phyloP scores from a whole-genome alignment of 306 rosid genomes.

The Begonia masoniana region DNA sequence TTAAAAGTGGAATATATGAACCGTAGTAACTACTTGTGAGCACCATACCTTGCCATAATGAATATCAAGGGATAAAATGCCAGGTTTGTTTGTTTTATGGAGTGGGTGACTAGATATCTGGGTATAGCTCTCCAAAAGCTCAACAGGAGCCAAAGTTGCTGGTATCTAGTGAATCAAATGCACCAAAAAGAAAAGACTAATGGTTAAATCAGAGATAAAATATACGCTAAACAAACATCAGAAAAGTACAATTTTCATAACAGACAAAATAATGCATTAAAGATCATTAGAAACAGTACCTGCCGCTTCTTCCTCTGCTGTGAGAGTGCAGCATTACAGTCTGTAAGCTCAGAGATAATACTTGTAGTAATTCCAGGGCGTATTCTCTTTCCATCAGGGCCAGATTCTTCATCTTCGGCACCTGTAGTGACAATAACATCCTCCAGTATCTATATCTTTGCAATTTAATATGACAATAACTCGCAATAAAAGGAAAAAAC shows the following conservation, averaged over 20 bases:
- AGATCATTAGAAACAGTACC: slow-evolving; percentile 26
- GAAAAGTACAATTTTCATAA: not conserved
- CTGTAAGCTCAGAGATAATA: slow-evolving; percentile 61
- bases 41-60: slow-evolving; percentile 50
- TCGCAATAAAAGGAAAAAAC: slow-evolving; percentile 18
- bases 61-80: slow-evolving; percentile 71
- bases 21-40: not conserved
- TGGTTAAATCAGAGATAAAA: slow-evolving; percentile 2
- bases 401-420: slow-evolving; percentile 57
- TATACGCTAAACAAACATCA: not conserved
- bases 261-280: slow-evolving; percentile 1
- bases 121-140: slow-evolving; percentile 69
- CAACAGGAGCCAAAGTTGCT: slow-evolving; percentile 71
- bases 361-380: slow-evolving; percentile 58
- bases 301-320: slow-evolving; percentile 81
- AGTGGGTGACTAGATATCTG: slow-evolving; percentile 97
- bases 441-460: not conserved
- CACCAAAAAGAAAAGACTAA: not conserved
- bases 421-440: slow-evolving; percentile 10
- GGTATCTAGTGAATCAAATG: slow-evolving; percentile 43
- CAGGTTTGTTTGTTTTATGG: slow-evolving; percentile 91
- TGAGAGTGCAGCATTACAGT: slow-evolving; percentile 81
- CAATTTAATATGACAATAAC: not conserved
- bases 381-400: slow-evolving; percentile 45
- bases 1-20: not conserved